Base-by-base conservation (phyloP, 768 basidiomycete genomes). In the Clavaria fumosa region DNA sequence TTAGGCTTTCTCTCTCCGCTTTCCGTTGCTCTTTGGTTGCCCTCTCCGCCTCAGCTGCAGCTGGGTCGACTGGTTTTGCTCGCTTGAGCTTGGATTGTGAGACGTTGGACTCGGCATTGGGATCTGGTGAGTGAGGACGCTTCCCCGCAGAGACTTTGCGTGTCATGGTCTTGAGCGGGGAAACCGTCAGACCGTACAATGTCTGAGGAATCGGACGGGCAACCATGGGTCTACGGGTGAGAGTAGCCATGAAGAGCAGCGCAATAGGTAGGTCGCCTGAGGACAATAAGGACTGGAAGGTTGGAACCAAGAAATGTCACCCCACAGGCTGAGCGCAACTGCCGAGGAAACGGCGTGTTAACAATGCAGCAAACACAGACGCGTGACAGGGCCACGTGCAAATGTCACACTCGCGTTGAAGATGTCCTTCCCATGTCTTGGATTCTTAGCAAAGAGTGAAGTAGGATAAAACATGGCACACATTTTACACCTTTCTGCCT, bases 1-100 rank as follows among this genome's bases (percentile, higher is more conserved):
- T 70, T 45, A 65, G 64, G 42, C 65, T 62, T 45, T 74, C 69
- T 20, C 71, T 64, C 43, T 70, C 69, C 3, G 61, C 54, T 21
- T 64, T 57, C 38, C 58, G 67, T 31, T 62, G 66, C 30, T 70
- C 68, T 51, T 55, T 63, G 31, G 64, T 62, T 43, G 59, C 69
- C 43, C 59, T 56, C 31, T 59, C 52, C 15, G 61, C 54, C 27
- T 66, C 59, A 4, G 53, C 50, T 15, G 43, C 40, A 22, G 51
- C 42, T 22, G 48, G 41, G 10, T 47, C 45, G 19, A 49, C 44
- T 17, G 63, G 50, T 50, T 58, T 70, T 35, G 55, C 56, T 14
- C 74, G 69, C 50, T 76, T 76, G 4, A 53, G 38, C 21, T 28
- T 42, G 26, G 47, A 31, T 9, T 35, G 37, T 18, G 37, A 17